These are phyloP conservation scores for Saccharomycopsis fermentans DNA, from an alignment of 805 yeast genomes.

Conservation along the genomic window DNA sequence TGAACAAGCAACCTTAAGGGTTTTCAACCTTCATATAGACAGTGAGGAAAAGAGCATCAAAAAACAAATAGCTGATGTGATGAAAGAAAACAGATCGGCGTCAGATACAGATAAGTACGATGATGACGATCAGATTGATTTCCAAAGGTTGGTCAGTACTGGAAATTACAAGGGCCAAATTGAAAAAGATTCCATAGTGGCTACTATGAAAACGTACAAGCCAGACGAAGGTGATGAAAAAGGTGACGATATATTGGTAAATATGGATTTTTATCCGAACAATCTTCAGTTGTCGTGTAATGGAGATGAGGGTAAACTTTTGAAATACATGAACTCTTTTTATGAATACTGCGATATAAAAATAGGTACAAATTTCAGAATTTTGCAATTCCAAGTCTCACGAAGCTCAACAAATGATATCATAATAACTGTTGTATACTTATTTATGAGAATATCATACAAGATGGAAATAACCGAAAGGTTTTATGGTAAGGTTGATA, in stretches of 20 bases:
- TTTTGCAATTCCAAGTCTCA: neutral
- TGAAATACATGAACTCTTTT: conserved; percentile 1
- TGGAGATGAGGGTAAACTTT: neutral
- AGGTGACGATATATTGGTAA: neutral
- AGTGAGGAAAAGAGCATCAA: neutral
- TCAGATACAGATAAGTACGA: neutral
- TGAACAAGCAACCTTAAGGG: neutral
- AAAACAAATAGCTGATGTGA: neutral
- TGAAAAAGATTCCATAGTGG: neutral
- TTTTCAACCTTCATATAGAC: neutral
- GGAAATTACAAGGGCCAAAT: neutral
- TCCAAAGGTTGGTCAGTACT: neutral
- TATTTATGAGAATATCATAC: conserved; percentile 4
- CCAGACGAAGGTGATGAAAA: neutral
- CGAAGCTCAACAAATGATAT: neutral
- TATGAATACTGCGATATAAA: neutral
- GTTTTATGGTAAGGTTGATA: neutral
- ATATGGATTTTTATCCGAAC: neutral
- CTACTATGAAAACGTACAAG: neutral
- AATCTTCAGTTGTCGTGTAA: neutral
- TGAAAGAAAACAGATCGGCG: neutral
- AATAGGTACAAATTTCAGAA: neutral
- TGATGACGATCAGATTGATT: neutral
- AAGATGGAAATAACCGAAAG: conserved; percentile 3
- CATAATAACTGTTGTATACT: neutral